phyloP scores from a whole-genome alignment of 495 filamentous ascomycete species.

The Neurospora sp. region DNA sequence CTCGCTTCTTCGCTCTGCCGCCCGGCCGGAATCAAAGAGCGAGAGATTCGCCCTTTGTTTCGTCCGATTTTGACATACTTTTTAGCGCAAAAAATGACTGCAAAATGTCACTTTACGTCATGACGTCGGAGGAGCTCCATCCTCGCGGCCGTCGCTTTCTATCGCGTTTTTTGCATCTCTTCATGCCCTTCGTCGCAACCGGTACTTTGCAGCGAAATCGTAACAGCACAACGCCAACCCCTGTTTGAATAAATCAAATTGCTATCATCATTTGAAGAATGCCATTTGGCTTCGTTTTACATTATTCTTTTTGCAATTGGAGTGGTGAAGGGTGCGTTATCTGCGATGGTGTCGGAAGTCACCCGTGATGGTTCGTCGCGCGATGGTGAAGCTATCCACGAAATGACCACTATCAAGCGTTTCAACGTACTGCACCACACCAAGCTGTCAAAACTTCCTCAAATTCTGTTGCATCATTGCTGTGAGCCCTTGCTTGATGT shows the following conservation, averaged over 20 bases:
- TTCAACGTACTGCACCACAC: not conserved
- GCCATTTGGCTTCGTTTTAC: constrained; percentile 13
- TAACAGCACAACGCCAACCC: constrained; percentile 19
- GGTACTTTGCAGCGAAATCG: constrained; percentile 24
- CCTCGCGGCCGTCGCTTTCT: constrained; percentile 3
- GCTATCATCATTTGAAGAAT: constrained; percentile 11
- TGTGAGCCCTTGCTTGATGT: not conserved
- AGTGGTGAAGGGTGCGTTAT: not conserved
- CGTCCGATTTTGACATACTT: constrained; percentile 14
- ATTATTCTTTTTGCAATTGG: constrained; percentile 2
- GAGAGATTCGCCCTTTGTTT: not conserved
- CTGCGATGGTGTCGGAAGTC: constrained; percentile 9
- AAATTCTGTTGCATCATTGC: not conserved
- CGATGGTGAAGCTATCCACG: constrained; percentile 34
- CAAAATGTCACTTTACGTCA: not conserved
- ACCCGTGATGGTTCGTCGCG: constrained; percentile 12
- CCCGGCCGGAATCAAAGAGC: constrained; percentile 2
- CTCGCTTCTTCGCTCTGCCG: constrained; percentile 20
- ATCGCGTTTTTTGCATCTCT: constrained; percentile 19
- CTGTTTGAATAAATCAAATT: constrained; percentile 17
- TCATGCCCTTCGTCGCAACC: constrained; percentile 5
- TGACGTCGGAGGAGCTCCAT: not conserved
- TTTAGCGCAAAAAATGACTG: constrained; percentile 3
- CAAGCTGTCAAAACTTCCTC: not conserved
- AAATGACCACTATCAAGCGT: not conserved